Percentiles rank a stretch among this genome's conserved stretches.
Conservation (phyloP, 305 asterid genomes). For the Solanum hybrid region DNA sequence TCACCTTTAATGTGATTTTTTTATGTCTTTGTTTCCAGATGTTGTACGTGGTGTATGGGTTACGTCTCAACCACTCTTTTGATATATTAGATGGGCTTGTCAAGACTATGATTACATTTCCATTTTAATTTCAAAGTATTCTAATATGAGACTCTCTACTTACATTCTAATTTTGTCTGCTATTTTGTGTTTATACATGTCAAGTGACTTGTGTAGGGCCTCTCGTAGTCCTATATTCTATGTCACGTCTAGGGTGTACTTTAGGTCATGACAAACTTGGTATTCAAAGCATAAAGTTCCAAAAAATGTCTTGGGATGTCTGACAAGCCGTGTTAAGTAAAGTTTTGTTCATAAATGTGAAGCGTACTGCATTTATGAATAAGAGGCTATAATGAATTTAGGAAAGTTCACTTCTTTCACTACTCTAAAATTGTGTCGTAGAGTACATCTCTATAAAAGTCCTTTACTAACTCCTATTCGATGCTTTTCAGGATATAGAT, state of each 20-base stretch:
- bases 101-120: too few relatives aligned
- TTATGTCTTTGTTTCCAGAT: too few relatives aligned
- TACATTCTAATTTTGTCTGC: too few relatives aligned
- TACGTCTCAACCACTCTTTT: too few relatives aligned
- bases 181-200: too few relatives aligned
- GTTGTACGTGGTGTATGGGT: too few relatives aligned
- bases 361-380: not conserved
- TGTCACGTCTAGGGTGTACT: not conserved
- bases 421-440: not conserved
- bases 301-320: not conserved
- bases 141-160: too few relatives aligned
- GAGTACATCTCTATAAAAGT: not conserved
- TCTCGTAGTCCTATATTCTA: not conserved
- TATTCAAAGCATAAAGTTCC: not conserved
- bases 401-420: not conserved
- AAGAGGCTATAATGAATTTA: not conserved
- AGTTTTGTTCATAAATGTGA: not conserved
- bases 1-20: too few relatives aligned
- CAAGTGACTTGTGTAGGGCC: not conserved
- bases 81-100: too few relatives aligned
- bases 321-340: not conserved
- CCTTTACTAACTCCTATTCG: too few relatives aligned
- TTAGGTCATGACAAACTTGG: not conserved
- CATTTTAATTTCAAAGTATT: too few relatives aligned
- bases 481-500: too few relatives aligned